phyloP scores from a whole-genome alignment of 495 filamentous ascomycete species.

The Penicillium ochrochloron region DNA sequence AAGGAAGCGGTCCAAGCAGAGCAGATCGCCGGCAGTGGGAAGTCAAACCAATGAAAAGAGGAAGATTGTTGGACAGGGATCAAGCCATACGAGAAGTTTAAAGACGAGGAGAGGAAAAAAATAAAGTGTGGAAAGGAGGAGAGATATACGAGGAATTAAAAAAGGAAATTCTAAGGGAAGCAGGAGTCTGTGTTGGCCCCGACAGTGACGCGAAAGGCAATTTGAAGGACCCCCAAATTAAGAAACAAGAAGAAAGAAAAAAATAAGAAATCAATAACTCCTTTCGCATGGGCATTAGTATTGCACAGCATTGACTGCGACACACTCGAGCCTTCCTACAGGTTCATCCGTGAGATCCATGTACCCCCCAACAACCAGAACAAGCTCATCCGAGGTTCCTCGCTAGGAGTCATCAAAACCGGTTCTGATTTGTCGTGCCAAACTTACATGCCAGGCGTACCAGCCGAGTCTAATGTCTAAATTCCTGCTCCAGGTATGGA shows the following conservation, averaged over 20 bases:
- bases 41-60: neutral
- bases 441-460: neutral
- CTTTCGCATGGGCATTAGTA: neutral
- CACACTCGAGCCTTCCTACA: neutral
- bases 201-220: neutral
- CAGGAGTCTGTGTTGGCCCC: too few relatives aligned
- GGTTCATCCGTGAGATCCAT: neutral
- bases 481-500: neutral
- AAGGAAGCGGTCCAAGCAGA: slow-evolving; percentile 5
- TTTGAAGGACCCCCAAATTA: neutral
- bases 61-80: neutral
- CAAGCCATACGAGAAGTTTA: slow-evolving; percentile 5
- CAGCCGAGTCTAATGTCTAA: neutral
- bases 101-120: neutral
- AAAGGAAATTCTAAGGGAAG: neutral
- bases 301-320: neutral
- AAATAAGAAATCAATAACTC: neutral
- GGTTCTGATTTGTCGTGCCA: neutral
- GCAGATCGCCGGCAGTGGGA: slow-evolving; percentile 1
- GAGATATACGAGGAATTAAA: neutral
- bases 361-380: too few relatives aligned
- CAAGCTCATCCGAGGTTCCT: neutral
- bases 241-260: neutral
- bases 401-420: neutral
- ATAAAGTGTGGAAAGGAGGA: neutral